Evolutionary conservation across 2,329 filamentous ascomycete genomes (phyloP), one percentile per base, ranked within the genome.

Genomic region (Lachnellula arida): DNA sequence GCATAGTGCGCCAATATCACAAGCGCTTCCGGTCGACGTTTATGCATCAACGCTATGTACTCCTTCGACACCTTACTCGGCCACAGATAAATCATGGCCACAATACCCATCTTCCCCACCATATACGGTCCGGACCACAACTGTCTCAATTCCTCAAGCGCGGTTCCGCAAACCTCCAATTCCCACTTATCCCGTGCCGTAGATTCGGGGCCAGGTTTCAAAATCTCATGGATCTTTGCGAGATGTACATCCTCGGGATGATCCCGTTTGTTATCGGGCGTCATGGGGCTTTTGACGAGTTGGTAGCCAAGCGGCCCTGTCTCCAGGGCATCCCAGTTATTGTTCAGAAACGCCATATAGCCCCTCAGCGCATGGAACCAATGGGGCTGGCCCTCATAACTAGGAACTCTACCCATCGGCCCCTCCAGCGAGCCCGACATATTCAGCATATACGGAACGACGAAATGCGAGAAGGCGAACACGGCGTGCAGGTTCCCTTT

Each of bases 11-110:
- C 61, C 22, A 62, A 39, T 7, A 60, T 56, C 11, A 63, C 55
- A 34, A 62, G 19, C 4, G 61, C 57, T 55, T 68, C 64, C 6
- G 70, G 70, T 15, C 44, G 42, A 15, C 54, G 46, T 17, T 59
- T 25, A 43, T 60, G 47, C 9, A 64, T 25, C 44, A 62, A 48
- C 15, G 53, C 32, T 6, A 60, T 34, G 40, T 53, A 64, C 3
- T 54, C 51, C 11, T 55, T 34, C 12, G 53, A 51, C 11, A 63
- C 34, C 2, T 32, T 55, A 11, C 57, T 51, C 7, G 57, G 60
- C 60, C 62, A 64, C 3, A 57, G 46, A 9, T 53, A 56, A 2
- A 59, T 37, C 14, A 49, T 43, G 6, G 46, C 51, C 17, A 53
- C 42, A n/a, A 55, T 49, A 25, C 25, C 43, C 25, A 58, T 55